Conservation (phyloP, 257 asterid species). For the Solanum tarapatanum region DNA sequence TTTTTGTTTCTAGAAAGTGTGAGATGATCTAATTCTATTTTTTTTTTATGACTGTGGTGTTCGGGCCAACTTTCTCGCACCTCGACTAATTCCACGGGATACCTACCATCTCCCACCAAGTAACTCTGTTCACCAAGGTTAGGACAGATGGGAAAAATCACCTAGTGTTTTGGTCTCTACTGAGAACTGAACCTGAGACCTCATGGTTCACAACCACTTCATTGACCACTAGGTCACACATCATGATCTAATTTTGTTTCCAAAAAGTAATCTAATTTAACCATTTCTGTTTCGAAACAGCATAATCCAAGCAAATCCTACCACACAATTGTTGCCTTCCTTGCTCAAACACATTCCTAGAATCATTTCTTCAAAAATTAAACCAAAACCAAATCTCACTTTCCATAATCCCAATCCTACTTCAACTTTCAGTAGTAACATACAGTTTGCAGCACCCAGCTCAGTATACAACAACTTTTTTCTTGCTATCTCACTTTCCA, state of each 20-base stretch:
- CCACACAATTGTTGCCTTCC: background rate
- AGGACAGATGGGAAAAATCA: too few relatives aligned
- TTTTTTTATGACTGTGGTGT: too few relatives aligned
- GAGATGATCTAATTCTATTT: background rate
- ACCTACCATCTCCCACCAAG: too few relatives aligned
- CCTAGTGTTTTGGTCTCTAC: too few relatives aligned
- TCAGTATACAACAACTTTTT: background rate
- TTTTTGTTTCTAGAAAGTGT: background rate
- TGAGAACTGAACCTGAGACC: too few relatives aligned
- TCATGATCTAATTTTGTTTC: background rate
- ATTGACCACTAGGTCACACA: background rate
- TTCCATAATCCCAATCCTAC: background rate
- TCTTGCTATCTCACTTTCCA: background rate
- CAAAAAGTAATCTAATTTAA: background rate
- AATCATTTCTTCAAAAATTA: background rate
- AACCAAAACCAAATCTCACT: background rate
- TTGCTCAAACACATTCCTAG: background rate
- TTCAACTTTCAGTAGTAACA: background rate
- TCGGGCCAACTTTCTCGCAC: too few relatives aligned
- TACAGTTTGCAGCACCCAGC: background rate
- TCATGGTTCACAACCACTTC: background rate
- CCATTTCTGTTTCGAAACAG: background rate
- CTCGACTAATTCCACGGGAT: too few relatives aligned
- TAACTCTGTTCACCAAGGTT: too few relatives aligned
- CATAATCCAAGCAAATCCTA: background rate